Base-by-base conservation (phyloP, 176 grass and related monocot species). In the Eleusine indica region DNA sequence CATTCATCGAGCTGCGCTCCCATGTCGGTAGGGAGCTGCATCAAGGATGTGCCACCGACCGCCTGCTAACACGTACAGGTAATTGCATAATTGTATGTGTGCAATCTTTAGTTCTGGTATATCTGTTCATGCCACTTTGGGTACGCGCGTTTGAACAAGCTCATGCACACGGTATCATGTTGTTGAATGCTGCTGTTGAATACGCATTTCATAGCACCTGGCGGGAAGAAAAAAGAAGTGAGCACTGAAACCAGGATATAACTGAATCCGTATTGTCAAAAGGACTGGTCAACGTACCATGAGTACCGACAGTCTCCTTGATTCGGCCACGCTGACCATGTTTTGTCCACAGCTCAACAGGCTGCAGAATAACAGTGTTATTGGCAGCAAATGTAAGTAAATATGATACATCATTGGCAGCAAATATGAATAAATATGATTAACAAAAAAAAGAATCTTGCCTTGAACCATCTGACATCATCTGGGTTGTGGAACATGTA, bases 401-500 rank as follows among this genome's bases (percentile, higher is more conserved):
- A 64, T 46, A 54, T 2, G 66, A n/a, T 67, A 37, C n/a, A 28
- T 29, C n/a, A 22, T 84, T 46, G 57, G n/a, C 53, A 66, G 4
- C 17, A 14, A 37, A 80, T 21, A 35, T 52, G 18, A 66, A 73
- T 25, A 2, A 53, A 64, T 46, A 46, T 2, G 66, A n/a, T 29
- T n/a, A 22, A 87, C 38, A 57, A 2, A 57, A 57, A 21, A 14
- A 17, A 56, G 73, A 37, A 18, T 85, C 91, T 96, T 90, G 71
- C 96, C 96, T 96, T 96, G 67, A 99, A 96, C 96, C 96, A 99
- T 90, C 61, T 99, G 53, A 95, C 87, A 29, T 98, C 96, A 0
- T 95, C 93, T 0, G 96, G 93, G 79, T 78, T 86, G 80, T 98
- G 93, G 80, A 98, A 98, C 96, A 98, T 98, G 69, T 94, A 98